Conservation (phyloP, 2,329 filamentous ascomycete species). For the Biscogniauxia marginata region DNA sequence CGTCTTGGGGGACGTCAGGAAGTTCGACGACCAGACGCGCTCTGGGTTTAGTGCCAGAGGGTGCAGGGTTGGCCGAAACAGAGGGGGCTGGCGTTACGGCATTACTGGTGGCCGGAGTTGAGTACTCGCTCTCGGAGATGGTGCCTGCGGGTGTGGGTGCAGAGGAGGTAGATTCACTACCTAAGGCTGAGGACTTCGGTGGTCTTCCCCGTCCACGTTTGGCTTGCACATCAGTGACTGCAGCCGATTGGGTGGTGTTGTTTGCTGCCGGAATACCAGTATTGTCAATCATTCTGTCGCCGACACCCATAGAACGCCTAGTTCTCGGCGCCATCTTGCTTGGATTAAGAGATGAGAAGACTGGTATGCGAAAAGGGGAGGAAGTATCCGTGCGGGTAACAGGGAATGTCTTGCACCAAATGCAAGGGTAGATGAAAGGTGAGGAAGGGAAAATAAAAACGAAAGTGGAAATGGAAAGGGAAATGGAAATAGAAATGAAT, state of each 20-base stretch:
- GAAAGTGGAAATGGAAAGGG: no score
- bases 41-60: conserved; percentile 15
- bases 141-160: conserved; percentile 32
- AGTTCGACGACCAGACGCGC: conserved; percentile 35
- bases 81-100: conserved; percentile 39
- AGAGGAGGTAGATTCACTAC: conserved; percentile 35
- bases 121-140: conserved; percentile 37
- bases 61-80: conserved; percentile 14
- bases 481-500: no score
- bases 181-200: conserved; percentile 23
- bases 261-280: neutral
- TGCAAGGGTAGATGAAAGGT: conserved; percentile 23
- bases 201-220: conserved; percentile 32
- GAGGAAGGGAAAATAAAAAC: no score
- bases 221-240: conserved; percentile 1
- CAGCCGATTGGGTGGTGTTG: neutral
- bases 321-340: conserved; percentile 27
- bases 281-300: neutral
- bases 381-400: no score
- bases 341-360: neutral
- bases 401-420: no score
- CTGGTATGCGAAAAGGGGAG: neutral
- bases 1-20: conserved; percentile 38
- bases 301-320: conserved; percentile 14
- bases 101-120: conserved; percentile 44